phyloP scores from a whole-genome alignment of 2,329 filamentous ascomycete genomes.

The Pseudocercospora fuligena region DNA sequence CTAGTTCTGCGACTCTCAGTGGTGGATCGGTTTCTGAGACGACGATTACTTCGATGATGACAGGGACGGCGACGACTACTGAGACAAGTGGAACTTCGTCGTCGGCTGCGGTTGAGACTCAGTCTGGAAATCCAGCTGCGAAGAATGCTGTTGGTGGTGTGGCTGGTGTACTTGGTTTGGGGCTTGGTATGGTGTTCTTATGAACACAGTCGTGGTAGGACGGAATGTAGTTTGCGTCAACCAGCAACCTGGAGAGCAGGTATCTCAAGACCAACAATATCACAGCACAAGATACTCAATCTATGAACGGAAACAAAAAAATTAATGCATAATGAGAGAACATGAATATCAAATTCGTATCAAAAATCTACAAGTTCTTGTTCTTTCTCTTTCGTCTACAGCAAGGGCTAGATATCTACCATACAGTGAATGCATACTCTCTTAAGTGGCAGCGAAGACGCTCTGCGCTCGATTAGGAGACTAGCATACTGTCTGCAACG shows the following conservation, averaged over 20 bases:
- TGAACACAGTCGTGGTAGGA: neutral
- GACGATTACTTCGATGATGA: neutral
- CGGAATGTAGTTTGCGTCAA: neutral
- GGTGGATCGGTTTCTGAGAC: neutral
- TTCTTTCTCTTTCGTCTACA: too few relatives aligned
- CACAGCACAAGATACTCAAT: neutral
- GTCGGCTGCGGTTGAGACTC: conserved; percentile 5
- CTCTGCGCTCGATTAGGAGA: too few relatives aligned
- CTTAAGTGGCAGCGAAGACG: too few relatives aligned
- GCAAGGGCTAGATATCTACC: too few relatives aligned
- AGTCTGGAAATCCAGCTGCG: conserved; percentile 12
- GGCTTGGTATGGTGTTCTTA: conserved; percentile 17
- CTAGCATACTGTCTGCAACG: too few relatives aligned
- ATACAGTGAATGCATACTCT: too few relatives aligned
- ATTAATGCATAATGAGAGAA: neutral
- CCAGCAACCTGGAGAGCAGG: neutral
- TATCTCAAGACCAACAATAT: neutral
- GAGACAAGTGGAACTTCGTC: conserved; percentile 9
- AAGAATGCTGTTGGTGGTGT: conserved; percentile 12
- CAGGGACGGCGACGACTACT: conserved; percentile 1
- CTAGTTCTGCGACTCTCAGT: neutral
- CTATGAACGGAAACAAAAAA: neutral
- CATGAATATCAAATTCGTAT: too few relatives aligned
- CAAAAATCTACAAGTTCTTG: too few relatives aligned
- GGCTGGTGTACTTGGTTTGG: conserved; percentile 14